phyloP scores from a whole-genome alignment of 2,329 filamentous ascomycete species.

The Phialophora expanda region DNA sequence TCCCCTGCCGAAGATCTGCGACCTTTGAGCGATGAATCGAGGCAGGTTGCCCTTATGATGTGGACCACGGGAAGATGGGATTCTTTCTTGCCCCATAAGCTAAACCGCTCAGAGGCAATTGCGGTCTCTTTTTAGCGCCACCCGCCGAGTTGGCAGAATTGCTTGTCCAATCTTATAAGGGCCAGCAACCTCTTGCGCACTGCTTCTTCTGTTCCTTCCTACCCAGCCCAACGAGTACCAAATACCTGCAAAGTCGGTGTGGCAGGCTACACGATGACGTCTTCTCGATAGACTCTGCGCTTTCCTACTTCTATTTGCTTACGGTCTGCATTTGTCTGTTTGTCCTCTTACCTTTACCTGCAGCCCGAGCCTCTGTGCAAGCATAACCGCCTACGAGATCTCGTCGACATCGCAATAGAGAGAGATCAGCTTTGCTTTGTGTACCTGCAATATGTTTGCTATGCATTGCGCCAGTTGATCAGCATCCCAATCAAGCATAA shows the following conservation, averaged over 20 bases:
- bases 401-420: not conserved
- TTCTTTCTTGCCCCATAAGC: not conserved
- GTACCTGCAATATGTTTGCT: constrained; percentile 23
- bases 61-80: constrained; percentile 2
- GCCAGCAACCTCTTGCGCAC: not conserved
- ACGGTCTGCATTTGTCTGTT: not conserved
- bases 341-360: constrained; percentile 8
- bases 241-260: constrained; percentile 19
- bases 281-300: constrained; percentile 6
- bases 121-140: not conserved
- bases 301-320: constrained; percentile 24
- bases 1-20: not conserved
- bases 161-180: constrained; percentile 15
- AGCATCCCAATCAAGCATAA: constrained; percentile 20
- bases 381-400: constrained; percentile 9
- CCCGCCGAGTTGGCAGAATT: constrained; percentile 12
- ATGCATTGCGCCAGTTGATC: constrained; percentile 4
- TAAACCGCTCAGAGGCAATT: not conserved
- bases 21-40: not conserved
- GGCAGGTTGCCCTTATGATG: not conserved
- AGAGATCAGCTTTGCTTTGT: not conserved
- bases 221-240: constrained; percentile 17
- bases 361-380: constrained; percentile 1
- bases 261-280: constrained; percentile 33
- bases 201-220: constrained; percentile 14